Evolutionary conservation across 768 basidiomycete species (phyloP).

Genomic region (Hygrocybe punicea): DNA sequence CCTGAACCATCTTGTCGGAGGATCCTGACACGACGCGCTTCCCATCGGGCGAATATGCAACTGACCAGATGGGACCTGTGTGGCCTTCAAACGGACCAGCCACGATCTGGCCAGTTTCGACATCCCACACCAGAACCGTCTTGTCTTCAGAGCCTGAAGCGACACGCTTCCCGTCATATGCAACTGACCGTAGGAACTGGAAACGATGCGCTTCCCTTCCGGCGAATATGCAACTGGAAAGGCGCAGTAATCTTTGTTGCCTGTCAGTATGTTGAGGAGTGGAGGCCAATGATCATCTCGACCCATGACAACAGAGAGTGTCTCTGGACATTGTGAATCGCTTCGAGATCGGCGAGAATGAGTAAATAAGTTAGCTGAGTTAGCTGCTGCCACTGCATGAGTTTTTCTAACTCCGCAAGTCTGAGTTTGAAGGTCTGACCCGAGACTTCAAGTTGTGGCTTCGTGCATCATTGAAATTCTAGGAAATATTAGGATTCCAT

Average conservation of each 20-base stretch:
- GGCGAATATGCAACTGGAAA: slow-evolving; percentile 46
- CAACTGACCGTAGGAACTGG: slow-evolving; percentile 39
- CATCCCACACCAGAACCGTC: too few species aligned
- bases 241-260: slow-evolving; percentile 6
- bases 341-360: slow-evolving; percentile 29
- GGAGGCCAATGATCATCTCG: not conserved
- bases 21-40: slow-evolving; percentile 49
- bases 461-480: too few species aligned
- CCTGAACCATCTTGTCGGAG: slow-evolving; percentile 48
- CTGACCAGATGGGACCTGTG: slow-evolving; percentile 18
- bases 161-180: not conserved
- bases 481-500: too few species aligned
- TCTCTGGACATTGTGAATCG: too few species aligned
- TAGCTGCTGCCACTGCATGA: too few species aligned
- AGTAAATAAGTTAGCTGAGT: slow-evolving; percentile 33
- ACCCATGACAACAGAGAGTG: too few species aligned
- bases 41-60: slow-evolving; percentile 50
- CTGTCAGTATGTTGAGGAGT: slow-evolving; percentile 4
- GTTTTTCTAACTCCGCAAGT: slow-evolving; percentile 24
- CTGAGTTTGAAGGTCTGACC: slow-evolving; percentile 27
- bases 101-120: too few species aligned
- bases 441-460: too few species aligned
- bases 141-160: too few species aligned
- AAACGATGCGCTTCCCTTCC: slow-evolving; percentile 46
- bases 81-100: too few species aligned